Conservation (phyloP, 148 eudicot genomes). For the Drosera capensis region DNA sequence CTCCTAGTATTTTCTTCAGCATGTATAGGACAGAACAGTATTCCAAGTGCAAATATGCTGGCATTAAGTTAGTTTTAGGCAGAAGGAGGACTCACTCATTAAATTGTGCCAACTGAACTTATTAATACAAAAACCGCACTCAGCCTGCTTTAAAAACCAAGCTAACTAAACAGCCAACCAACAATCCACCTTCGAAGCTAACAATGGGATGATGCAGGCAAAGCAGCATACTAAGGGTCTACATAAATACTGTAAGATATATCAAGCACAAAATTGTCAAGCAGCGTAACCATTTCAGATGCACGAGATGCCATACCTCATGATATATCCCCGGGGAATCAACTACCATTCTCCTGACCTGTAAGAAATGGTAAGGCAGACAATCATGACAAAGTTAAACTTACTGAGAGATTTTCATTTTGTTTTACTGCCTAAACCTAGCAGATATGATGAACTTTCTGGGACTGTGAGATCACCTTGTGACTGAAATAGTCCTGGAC, state of each 20-base stretch:
- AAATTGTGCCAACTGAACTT: too few species aligned
- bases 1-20: too few species aligned
- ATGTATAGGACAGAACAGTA: too few species aligned
- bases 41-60: too few species aligned
- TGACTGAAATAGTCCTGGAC: conserved; percentile 91
- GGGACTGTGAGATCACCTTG: conserved; percentile 30
- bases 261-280: too few species aligned
- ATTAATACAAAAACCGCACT: too few species aligned
- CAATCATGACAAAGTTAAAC: not conserved
- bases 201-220: not conserved
- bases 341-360: conserved; percentile 86
- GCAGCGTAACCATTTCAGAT: too few species aligned
- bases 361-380: conserved; percentile 10
- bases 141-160: not conserved
- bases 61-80: too few species aligned
- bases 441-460: not conserved
- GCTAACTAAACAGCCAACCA: not conserved
- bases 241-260: not conserved
- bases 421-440: not conserved
- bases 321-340: conserved; percentile 93
- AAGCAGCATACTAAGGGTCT: not conserved
- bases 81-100: too few species aligned
- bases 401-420: not conserved
- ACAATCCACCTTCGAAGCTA: not conserved
- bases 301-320: conserved; percentile 41